Percentiles rank a stretch among this genome's conserved stretches.
Evolutionary conservation across 2,329 filamentous ascomycete genomes (phyloP).

Genomic region (Stemphylium lycopersici): DNA sequence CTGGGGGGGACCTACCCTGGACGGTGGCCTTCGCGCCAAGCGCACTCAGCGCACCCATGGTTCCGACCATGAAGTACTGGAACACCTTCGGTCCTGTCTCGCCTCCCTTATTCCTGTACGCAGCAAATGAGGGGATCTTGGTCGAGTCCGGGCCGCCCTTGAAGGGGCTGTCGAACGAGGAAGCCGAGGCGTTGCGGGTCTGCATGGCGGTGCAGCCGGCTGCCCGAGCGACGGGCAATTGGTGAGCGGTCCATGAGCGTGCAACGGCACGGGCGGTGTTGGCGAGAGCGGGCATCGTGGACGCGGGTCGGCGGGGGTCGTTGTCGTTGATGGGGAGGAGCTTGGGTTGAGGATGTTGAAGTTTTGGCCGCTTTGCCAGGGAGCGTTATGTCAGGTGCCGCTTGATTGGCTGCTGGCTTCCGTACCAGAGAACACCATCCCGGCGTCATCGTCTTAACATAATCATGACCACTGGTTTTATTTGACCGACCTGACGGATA

Average conservation of each 20-base stretch:
- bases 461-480: background rate
- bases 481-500: too few species aligned
- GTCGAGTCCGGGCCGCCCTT: slow-evolving; percentile 57
- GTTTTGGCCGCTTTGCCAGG: slow-evolving; percentile 30
- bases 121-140: slow-evolving; percentile 86
- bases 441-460: slow-evolving; percentile 10
- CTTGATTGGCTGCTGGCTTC: slow-evolving; percentile 10
- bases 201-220: slow-evolving; percentile 53
- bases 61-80: slow-evolving; percentile 98
- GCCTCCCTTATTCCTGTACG: slow-evolving; percentile 76
- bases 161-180: slow-evolving; percentile 63
- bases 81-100: slow-evolving; percentile 83
- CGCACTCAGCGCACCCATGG: slow-evolving; percentile 88
- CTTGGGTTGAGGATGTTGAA: slow-evolving; percentile 30
- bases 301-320: slow-evolving; percentile 37
- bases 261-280: slow-evolving; percentile 54
- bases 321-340: slow-evolving; percentile 28
- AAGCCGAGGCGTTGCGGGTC: slow-evolving; percentile 52
- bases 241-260: slow-evolving; percentile 55
- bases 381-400: slow-evolving; percentile 16
- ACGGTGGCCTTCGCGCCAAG: slow-evolving; percentile 97
- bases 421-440: slow-evolving; percentile 9
- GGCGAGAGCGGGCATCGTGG: slow-evolving; percentile 58
- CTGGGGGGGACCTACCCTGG: slow-evolving; percentile 72
- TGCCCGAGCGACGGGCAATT: slow-evolving; percentile 55